A percentile compares a stretch with the other conserved stretches of the same genome.
These are phyloP conservation scores for Mariannaea sp. DNA, from an alignment of 2,329 filamentous ascomycete genomes.

Conservation along the genomic window DNA sequence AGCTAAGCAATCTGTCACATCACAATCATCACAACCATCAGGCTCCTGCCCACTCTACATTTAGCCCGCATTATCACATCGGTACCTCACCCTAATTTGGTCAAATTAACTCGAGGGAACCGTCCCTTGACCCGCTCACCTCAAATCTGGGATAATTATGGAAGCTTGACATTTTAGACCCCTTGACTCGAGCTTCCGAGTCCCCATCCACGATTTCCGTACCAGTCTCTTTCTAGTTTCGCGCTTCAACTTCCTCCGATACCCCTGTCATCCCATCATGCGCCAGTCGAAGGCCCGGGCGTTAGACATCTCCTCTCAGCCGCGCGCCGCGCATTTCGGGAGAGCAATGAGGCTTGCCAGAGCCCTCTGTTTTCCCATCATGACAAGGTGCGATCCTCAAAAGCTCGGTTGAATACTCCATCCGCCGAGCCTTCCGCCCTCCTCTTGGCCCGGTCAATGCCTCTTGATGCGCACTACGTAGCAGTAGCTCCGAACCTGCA, in stretches of 20 bases:
- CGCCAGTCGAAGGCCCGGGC: background rate
- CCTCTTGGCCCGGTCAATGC: background rate
- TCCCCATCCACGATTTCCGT: conserved; percentile 11
- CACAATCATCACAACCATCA: no score
- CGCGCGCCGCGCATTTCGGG: conserved; percentile 12
- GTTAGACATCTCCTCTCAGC: conserved; percentile 19
- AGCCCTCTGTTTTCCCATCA: conserved; percentile 14
- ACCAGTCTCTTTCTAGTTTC: conserved; percentile 13
- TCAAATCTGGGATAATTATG: conserved; percentile 34
- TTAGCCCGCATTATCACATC: conserved; percentile 23
- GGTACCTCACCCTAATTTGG: conserved; percentile 33
- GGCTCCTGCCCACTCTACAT: no score
- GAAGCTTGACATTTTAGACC: conserved; percentile 16
- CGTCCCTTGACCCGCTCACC: conserved; percentile 20
- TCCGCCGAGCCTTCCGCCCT: conserved; percentile 24
- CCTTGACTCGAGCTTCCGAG: background rate
- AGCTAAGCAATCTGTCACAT: conserved; percentile 35
- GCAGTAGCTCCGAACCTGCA: conserved; percentile 9
- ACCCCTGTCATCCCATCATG: conserved; percentile 19
- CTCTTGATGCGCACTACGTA: background rate
- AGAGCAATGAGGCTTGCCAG: conserved; percentile 16
- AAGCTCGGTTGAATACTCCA: conserved; percentile 13
- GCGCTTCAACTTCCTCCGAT: conserved; percentile 19
- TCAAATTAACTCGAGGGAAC: background rate
- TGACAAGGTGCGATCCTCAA: background rate